These are phyloP conservation scores for Hymenoscyphus salicellus DNA, from an alignment of 2,329 filamentous ascomycete genomes.

Conservation along the genomic window DNA sequence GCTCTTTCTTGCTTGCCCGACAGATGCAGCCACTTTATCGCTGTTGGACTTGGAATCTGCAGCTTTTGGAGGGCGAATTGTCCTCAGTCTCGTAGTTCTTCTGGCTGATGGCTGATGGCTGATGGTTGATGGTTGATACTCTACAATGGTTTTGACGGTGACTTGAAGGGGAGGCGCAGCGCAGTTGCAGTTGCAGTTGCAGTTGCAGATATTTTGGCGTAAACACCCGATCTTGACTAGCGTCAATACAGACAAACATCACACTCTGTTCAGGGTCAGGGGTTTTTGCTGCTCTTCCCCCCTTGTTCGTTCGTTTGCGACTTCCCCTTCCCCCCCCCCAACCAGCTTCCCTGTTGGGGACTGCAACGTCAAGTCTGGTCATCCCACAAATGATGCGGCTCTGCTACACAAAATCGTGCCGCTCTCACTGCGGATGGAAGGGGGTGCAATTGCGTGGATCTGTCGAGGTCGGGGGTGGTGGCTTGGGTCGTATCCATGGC, in stretches of 20 bases:
- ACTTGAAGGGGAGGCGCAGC: background rate
- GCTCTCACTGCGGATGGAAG: too few species aligned
- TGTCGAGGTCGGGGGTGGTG: conserved; percentile 17
- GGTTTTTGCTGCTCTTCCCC: background rate
- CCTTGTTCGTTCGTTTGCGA: background rate
- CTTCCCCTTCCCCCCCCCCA: background rate
- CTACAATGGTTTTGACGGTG: background rate
- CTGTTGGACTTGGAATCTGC: background rate
- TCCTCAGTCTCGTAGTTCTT: background rate
- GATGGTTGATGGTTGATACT: too few species aligned
- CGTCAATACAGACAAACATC: background rate
- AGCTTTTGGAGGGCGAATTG: background rate
- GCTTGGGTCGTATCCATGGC: background rate
- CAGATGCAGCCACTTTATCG: conserved; percentile 16
- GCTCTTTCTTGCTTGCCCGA: conserved; percentile 10
- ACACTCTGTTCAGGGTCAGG: background rate
- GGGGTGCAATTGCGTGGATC: background rate
- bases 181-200: too few species aligned
- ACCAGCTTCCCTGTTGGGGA: too few species aligned
- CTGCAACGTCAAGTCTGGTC: too few species aligned
- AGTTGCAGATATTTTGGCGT: background rate
- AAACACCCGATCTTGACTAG: background rate
- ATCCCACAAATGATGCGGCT: conserved; percentile 1
- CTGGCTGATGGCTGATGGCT: background rate
- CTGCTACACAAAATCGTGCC: background rate